A percentile compares a stretch with the other conserved stretches of the same genome.
Conservation (phyloP, 2,329 filamentous ascomycete genomes). For the Albophoma yamanashiensis region DNA sequence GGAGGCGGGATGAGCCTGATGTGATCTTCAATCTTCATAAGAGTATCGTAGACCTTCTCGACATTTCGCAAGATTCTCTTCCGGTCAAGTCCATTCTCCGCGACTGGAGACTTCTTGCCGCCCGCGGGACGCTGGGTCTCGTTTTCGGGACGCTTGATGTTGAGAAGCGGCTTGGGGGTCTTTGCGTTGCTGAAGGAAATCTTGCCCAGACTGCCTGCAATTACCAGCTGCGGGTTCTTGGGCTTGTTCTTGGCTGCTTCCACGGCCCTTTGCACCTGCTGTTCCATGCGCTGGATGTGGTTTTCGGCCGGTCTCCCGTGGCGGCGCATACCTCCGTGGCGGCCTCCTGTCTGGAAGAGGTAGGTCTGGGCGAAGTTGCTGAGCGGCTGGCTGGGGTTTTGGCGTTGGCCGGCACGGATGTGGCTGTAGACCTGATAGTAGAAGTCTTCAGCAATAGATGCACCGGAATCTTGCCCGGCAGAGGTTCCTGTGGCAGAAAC, state of each 20-base stretch:
- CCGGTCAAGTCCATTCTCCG: conserved; percentile 52
- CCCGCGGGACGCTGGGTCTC: conserved; percentile 42
- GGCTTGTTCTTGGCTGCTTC: conserved; percentile 96
- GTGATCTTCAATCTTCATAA: conserved; percentile 94
- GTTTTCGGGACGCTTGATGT: conserved; percentile 80
- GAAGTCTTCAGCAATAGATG: conserved; percentile 82
- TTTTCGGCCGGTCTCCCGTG: conserved; percentile 82
- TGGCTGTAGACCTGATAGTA: conserved; percentile 98
- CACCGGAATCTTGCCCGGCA: conserved; percentile 68
- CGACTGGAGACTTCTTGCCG: conserved; percentile 27
- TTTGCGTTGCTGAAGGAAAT: conserved; percentile 99
- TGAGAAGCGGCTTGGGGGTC: conserved; percentile 87
- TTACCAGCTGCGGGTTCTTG: conserved; percentile 94
- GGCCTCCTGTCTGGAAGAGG: conserved; percentile 84
- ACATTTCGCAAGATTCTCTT: conserved; percentile 80
- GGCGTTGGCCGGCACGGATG: conserved; percentile 79
- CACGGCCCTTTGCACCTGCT: conserved; percentile 93
- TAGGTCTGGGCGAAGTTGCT: conserved; percentile 98
- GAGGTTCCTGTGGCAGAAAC: conserved; percentile 85
- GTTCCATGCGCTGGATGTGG: conserved; percentile 97
- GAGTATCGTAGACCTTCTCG: conserved; percentile 73
- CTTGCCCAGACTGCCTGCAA: conserved; percentile 92
- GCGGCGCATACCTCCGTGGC: conserved; percentile 63
- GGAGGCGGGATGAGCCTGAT: conserved; percentile 64
- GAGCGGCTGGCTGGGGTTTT: conserved; percentile 84